Evolutionary conservation across 108 stramenopile species (phyloP), one percentile per base, ranked within the genome.

Genomic region (Nitzschia inconspicua): DNA sequence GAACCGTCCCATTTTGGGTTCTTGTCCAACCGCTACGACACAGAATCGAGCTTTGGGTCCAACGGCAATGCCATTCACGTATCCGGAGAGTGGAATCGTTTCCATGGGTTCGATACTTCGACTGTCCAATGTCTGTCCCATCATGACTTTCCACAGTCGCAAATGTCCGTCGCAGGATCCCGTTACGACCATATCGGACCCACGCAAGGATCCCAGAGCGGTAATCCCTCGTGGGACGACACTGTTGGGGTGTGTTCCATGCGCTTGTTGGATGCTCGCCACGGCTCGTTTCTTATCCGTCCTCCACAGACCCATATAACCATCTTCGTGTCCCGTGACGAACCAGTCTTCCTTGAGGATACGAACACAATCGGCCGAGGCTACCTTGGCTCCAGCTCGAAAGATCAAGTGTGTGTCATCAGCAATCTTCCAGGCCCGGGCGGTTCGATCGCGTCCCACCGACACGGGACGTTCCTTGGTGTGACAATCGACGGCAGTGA

Each of bases 371-470:
- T 95, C 95, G 13, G 93, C 81, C n/a, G 84, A 73, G 28, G 67
- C 57, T 10, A 82, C 68, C 49, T 80, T 78, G 16, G 77, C 73
- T 9, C 91, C 89, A 27, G 82, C 86, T 26, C 96, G 83, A 66
- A 88, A 97, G 25, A 99, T 96, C 24, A 98, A 69, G 68, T 99
- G 99, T 16, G 95, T 95, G 65, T 97, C 96, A 61, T 98, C 96
- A 14, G 81, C 77, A 26, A 99, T 59, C 74, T 99, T 98, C 99
- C 99, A 99, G 23, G 86, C 80, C 20, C 99, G 88, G 31, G 86
- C 93, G 0, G 95, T 94, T 37, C 93, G 79, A 66, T 98, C 98
- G 44, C 81, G 57, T 27, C 80, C 92, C 11, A 91, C 87, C 0
- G 91, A 91, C 5, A 96, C 78, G 0, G 96, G 93, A 24, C 95